Percentiles rank a stretch among this genome's conserved stretches.
These are phyloP conservation scores for Pelargonium cotyledonis DNA, from an alignment of 441 rosid species.

Conservation along the genomic window DNA sequence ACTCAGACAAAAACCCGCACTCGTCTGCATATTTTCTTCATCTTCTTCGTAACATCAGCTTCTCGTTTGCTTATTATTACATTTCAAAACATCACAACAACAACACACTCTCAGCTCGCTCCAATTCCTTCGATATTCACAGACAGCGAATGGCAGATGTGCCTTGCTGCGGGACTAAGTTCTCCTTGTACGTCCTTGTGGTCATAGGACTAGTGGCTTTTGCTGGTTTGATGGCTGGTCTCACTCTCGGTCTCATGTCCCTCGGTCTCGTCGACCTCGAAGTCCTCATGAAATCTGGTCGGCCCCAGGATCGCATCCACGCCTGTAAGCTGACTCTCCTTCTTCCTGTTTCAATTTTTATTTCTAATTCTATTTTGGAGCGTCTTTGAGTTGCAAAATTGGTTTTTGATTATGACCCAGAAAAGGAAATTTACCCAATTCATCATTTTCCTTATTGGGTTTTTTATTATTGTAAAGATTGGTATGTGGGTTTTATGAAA, in stretches of 20 bases:
- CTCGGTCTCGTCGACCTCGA: conserved; percentile 91
- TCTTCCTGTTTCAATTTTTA: background rate
- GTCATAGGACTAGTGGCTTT: conserved; percentile 58
- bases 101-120: conserved; percentile 3
- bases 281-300: conserved; percentile 89
- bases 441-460: background rate
- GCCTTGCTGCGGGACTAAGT: conserved; percentile 45
- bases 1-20: background rate
- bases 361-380: background rate
- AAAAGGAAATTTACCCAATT: background rate
- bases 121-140: background rate
- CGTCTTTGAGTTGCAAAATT: background rate
- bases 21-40: background rate
- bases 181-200: conserved; percentile 38
- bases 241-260: conserved; percentile 96
- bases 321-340: conserved; percentile 41
- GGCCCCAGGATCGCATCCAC: conserved; percentile 73
- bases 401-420: background rate
- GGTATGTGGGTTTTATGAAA: background rate
- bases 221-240: conserved; percentile 94
- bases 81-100: background rate
- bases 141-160: conserved; percentile 19
- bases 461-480: background rate
- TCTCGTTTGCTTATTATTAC: background rate
- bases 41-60: background rate